Base-by-base conservation (phyloP, 257 asterid species). In the Jaltomata sinuosa region DNA sequence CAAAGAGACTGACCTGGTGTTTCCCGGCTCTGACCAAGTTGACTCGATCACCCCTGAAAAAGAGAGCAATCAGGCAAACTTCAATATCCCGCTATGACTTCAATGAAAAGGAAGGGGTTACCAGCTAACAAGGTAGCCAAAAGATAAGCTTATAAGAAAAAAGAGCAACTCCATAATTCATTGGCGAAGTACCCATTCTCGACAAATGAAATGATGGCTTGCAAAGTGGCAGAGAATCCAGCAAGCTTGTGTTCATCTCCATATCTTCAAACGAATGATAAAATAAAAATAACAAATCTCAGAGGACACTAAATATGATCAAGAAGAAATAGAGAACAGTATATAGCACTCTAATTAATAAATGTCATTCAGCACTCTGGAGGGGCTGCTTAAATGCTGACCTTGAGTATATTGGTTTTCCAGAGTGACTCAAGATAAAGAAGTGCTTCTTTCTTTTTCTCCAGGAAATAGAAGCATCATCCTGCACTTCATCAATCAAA, bases 191-290 rank as follows among this genome's bases (percentile, higher is more conserved):
- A 97, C 99, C 97, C 98, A 89, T 94, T 94, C 88, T 95, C 99
- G 72, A 97, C 98, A 87, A 95, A 97, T 77, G 99, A 97, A 86
- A 97, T 94, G 87, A 97, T 97, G 85, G 99, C 99, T 88, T 97
- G 99, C 90, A 97, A 89, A 68, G 98, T 97, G 22, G 99, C 99
- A 38, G 98, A 97, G 89, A 97, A 97, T 85, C 99, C 99, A 82
- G 99, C 99, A 79, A 97, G 91, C 91, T 93, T 97, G 90, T 97
- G 93, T 87, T 94, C 99, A 88, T 97, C 99, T 87, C 99, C 99
- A 85, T 97, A 92, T 90, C 99, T 97, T 87, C 74, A 85, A 83
- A 79, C 69, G 61, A 86, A 52, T 67, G 31, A 71, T 11, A 67
- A 61, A 69, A 83, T 38, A 84, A 36, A 55, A 50, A 76, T 65